These are phyloP conservation scores for Penicillium salamii DNA, from an alignment of 495 filamentous ascomycete genomes.

Conservation along the genomic window DNA sequence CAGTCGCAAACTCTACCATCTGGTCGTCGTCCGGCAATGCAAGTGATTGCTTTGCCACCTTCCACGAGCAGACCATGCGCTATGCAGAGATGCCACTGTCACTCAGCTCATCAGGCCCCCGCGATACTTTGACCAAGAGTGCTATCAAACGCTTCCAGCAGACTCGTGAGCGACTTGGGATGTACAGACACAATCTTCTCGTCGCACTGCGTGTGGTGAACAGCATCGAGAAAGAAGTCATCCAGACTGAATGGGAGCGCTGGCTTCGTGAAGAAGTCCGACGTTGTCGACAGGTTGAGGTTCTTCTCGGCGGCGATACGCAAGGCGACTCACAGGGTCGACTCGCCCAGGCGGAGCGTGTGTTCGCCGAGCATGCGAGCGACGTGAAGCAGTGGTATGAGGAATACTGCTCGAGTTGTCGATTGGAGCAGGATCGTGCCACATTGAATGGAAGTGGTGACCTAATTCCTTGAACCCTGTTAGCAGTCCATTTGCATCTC, in stretches of 20 bases:
- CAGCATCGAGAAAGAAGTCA: slow-evolving; percentile 77
- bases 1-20: slow-evolving; percentile 45
- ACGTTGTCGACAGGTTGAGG: slow-evolving; percentile 63
- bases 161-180: slow-evolving; percentile 75
- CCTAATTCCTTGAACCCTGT: slow-evolving; percentile 15
- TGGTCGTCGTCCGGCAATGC: slow-evolving; percentile 33
- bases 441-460: slow-evolving; percentile 15
- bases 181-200: slow-evolving; percentile 86
- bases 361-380: slow-evolving; percentile 42
- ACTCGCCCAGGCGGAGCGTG: slow-evolving; percentile 19
- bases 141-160: slow-evolving; percentile 66
- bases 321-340: slow-evolving; percentile 27
- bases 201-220: slow-evolving; percentile 91
- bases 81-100: slow-evolving; percentile 27
- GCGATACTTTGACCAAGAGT: slow-evolving; percentile 49
- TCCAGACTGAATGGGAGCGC: slow-evolving; percentile 84
- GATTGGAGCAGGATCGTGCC: slow-evolving; percentile 49
- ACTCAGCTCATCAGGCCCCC: slow-evolving; percentile 31
- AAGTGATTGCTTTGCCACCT: slow-evolving; percentile 45
- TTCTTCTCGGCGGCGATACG: slow-evolving; percentile 40
- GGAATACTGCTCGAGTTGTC: slow-evolving; percentile 74
- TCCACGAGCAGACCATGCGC: slow-evolving; percentile 39
- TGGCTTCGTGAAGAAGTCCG: slow-evolving; percentile 74
- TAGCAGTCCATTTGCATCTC: slow-evolving; percentile 3
- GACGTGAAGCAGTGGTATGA: slow-evolving; percentile 62